These are phyloP conservation scores for Corymbia calophylla DNA, from an alignment of 441 rosid genomes.

Conservation along the genomic window DNA sequence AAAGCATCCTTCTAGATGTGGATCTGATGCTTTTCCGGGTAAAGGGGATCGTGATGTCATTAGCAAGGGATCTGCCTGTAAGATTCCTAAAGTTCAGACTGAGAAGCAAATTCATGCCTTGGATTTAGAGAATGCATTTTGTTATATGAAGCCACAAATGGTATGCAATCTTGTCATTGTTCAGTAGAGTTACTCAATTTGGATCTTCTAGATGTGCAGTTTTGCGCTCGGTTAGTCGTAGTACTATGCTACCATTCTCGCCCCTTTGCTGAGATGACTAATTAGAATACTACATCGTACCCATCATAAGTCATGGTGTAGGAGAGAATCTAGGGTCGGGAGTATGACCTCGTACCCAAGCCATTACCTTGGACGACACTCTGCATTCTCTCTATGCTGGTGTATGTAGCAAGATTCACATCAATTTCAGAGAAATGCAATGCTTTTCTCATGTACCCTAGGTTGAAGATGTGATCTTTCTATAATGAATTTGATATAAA, in stretches of 20 bases:
- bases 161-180: slow-evolving; percentile 26
- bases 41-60: slow-evolving; percentile 27
- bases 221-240: neutral
- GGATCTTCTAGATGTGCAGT: neutral
- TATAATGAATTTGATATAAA: neutral
- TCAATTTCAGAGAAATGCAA: neutral
- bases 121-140: slow-evolving; percentile 27
- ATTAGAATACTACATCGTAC: neutral
- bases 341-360: neutral
- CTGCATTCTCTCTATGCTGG: neutral
- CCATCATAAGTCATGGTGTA: neutral
- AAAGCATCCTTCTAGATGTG: slow-evolving; percentile 28
- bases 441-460: neutral
- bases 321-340: neutral
- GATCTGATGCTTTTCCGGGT: slow-evolving; percentile 19
- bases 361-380: neutral
- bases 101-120: slow-evolving; percentile 28
- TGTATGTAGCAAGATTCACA: neutral
- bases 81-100: slow-evolving; percentile 22
- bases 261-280: neutral
- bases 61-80: slow-evolving; percentile 17
- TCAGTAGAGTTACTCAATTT: slow-evolving; percentile 3
- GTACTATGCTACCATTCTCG: neutral
- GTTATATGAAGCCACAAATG: slow-evolving; percentile 43
- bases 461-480: neutral